Conservation (phyloP, 768 basidiomycete species). For the Phylloporus arenicola region DNA sequence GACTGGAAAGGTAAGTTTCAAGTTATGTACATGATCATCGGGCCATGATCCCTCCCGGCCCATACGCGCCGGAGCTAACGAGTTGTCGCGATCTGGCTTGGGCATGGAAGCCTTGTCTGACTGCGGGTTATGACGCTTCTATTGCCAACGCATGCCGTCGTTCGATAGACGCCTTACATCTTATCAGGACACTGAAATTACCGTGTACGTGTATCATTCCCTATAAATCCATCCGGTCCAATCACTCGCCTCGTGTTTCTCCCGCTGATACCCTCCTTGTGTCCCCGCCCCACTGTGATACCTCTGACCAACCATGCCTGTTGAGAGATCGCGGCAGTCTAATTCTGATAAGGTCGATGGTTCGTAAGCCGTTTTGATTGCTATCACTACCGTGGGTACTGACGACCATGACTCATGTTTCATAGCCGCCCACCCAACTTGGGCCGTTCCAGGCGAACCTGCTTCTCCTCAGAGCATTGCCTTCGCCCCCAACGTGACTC, state of each 20-base stretch:
- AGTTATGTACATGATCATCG: constrained; percentile 15
- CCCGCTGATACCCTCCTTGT: constrained; percentile 22
- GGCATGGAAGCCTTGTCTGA: constrained; percentile 22
- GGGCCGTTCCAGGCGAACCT: constrained; percentile 42
- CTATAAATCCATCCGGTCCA: constrained; percentile 27
- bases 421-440: constrained; percentile 41
- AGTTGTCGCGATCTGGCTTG: constrained; percentile 14
- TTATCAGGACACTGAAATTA: constrained; percentile 31
- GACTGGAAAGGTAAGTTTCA: constrained; percentile 8
- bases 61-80: constrained; percentile 13
- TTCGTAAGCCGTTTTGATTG: constrained; percentile 16
- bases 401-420: constrained; percentile 11
- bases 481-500: constrained; percentile 56
- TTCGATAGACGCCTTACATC: constrained; percentile 27
- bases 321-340: constrained; percentile 36
- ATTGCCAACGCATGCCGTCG: constrained; percentile 28
- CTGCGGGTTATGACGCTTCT: constrained; percentile 23
- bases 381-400: constrained; percentile 5
- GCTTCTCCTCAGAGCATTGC: constrained; percentile 38
- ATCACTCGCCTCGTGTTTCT: constrained; percentile 20
- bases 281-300: constrained; percentile 19
- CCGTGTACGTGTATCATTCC: constrained; percentile 30
- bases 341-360: constrained; percentile 35
- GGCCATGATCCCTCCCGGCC: constrained; percentile 14
- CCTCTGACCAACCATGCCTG: constrained; percentile 38